Percentiles rank a stretch among this genome's conserved stretches.
phyloP scores from a whole-genome alignment of 768 basidiomycete genomes.

The Lactarius vividus region DNA sequence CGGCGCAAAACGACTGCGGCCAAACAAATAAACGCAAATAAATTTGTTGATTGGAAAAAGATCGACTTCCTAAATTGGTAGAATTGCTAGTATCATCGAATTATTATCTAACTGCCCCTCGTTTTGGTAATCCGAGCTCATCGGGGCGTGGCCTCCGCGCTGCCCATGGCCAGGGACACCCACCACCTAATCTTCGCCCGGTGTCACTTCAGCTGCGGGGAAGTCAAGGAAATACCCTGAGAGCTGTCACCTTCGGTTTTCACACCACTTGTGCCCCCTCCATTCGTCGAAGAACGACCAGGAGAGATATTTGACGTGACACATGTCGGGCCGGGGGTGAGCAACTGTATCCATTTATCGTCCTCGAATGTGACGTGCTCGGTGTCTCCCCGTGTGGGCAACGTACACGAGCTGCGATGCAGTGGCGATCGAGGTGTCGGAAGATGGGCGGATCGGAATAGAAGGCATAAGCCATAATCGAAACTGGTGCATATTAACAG shows the following conservation, averaged over 20 bases:
- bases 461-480: constrained; percentile 11
- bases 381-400: not conserved
- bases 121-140: constrained; percentile 20
- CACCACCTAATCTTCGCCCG: constrained; percentile 8
- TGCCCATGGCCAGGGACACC: not conserved
- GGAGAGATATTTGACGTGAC: not conserved
- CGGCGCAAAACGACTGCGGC: not conserved
- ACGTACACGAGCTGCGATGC: constrained; percentile 15
- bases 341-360: not conserved
- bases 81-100: constrained; percentile 3
- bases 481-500: constrained; percentile 7
- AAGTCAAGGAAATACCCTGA: not conserved
- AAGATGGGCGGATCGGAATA: constrained; percentile 22
- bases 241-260: not conserved
- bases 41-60: constrained; percentile 1
- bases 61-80: constrained; percentile 10
- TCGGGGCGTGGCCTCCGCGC: constrained; percentile 13
- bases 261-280: constrained; percentile 1
- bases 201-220: constrained; percentile 11
- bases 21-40: constrained; percentile 9
- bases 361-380: not conserved
- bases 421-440: constrained; percentile 19
- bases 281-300: constrained; percentile 3
- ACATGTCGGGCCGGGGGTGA: constrained; percentile 12
- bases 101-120: not conserved